phyloP scores from a whole-genome alignment of 768 basidiomycete genomes.

The Naganishia antarctica region DNA sequence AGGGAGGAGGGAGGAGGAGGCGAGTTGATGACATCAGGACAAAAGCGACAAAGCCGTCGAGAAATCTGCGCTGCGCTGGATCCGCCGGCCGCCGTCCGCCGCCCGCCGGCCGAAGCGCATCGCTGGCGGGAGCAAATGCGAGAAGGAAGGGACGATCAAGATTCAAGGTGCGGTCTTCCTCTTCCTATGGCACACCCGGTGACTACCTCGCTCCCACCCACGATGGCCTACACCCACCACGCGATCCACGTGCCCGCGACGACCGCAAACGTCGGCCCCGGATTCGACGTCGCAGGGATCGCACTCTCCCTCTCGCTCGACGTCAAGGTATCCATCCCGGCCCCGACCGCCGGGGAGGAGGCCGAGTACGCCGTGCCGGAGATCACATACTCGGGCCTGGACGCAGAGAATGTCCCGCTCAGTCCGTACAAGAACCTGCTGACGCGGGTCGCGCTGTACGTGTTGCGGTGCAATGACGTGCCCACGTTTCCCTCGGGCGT shows the following conservation, averaged over 20 bases:
- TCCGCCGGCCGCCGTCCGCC: too few relatives aligned
- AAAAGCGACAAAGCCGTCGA: too few relatives aligned
- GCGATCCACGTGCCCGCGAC: conserved; percentile 88
- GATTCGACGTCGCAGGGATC: conserved; percentile 98
- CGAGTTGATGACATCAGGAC: too few relatives aligned
- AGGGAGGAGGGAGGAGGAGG: not conserved
- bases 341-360: conserved; percentile 44
- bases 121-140: too few relatives aligned
- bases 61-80: too few relatives aligned
- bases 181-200: too few relatives aligned
- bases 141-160: not conserved
- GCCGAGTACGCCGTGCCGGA: conserved; percentile 55
- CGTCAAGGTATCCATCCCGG: conserved; percentile 59
- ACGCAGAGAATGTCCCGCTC: conserved; percentile 82
- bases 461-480: conserved; percentile 81
- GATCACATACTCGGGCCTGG: conserved; percentile 80
- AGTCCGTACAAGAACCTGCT: conserved; percentile 94
- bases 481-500: conserved; percentile 70
- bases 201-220: not conserved
- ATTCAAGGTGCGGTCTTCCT: too few relatives aligned
- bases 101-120: too few relatives aligned
- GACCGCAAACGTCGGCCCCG: conserved; percentile 96
- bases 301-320: conserved; percentile 81
- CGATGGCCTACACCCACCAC: conserved; percentile 48
- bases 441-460: conserved; percentile 94